phyloP scores from a whole-genome alignment of 164 flowering plant species.

The Vitis rupestris region DNA sequence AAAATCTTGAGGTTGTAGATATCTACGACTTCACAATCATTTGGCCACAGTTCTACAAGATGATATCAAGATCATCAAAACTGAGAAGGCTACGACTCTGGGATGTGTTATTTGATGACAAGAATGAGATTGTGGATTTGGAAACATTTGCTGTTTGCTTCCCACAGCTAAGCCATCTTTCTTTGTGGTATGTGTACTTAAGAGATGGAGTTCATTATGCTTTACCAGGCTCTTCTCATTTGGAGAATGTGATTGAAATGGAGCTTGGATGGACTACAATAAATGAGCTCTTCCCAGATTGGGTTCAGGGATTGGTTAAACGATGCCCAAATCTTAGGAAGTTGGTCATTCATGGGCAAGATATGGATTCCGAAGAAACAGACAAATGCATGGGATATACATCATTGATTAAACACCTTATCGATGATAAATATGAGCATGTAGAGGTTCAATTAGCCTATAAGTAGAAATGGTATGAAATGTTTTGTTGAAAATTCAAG shows the following conservation, averaged over 20 bases:
- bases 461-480: slow-evolving; percentile 43
- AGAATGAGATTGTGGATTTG: slow-evolving; percentile 74
- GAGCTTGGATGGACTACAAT: slow-evolving; percentile 86
- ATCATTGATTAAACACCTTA: slow-evolving; percentile 45
- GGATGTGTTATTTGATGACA: slow-evolving; percentile 85
- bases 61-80: slow-evolving; percentile 75
- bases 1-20: slow-evolving; percentile 84
- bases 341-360: slow-evolving; percentile 46
- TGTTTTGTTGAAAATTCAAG: slow-evolving; percentile 4
- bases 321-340: slow-evolving; percentile 54
- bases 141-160: slow-evolving; percentile 72
- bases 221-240: slow-evolving; percentile 51
- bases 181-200: slow-evolving; percentile 61
- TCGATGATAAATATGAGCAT: slow-evolving; percentile 49
- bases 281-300: slow-evolving; percentile 55
- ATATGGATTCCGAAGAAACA: slow-evolving; percentile 48
- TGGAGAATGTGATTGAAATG: slow-evolving; percentile 64
- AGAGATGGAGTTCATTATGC: slow-evolving; percentile 64
- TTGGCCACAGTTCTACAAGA: slow-evolving; percentile 77
- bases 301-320: slow-evolving; percentile 43
- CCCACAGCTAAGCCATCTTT: slow-evolving; percentile 63
- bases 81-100: slow-evolving; percentile 78
- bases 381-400: slow-evolving; percentile 35
- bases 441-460: slow-evolving; percentile 77
- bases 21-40: slow-evolving; percentile 78